Percentiles rank a stretch among this genome's conserved stretches.
Evolutionary conservation across 495 filamentous ascomycete species (phyloP).

Genomic region (Rhypophila decipiens): DNA sequence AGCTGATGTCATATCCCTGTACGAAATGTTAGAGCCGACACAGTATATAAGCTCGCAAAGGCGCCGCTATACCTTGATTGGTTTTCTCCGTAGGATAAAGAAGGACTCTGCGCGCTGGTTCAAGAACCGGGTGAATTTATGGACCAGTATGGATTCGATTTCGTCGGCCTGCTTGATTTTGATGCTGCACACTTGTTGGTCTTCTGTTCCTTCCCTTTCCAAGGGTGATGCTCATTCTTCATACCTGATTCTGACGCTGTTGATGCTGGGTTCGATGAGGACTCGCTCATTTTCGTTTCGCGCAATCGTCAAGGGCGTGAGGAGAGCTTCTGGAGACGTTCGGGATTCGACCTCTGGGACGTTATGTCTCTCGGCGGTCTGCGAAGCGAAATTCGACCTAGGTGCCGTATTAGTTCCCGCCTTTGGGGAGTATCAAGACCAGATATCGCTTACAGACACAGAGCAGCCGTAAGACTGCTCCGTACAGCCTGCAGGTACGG

Average conservation of each 20-base stretch:
- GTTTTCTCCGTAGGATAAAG: slow-evolving; percentile 91
- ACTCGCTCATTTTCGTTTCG: slow-evolving; percentile 95
- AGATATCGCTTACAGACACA: slow-evolving; percentile 57
- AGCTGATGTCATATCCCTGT: slow-evolving; percentile 99
- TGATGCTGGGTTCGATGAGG: slow-evolving; percentile 89
- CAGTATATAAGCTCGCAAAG: too few relatives aligned
- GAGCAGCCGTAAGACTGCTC: slow-evolving; percentile 85
- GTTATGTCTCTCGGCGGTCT: slow-evolving; percentile 93
- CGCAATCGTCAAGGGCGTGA: slow-evolving; percentile 81
- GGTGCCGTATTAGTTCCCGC: neutral
- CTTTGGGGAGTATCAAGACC: neutral
- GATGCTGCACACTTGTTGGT: slow-evolving; percentile 55
- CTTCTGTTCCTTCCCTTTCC: neutral
- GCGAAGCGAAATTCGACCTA: slow-evolving; percentile 83
- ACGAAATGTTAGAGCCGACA: too few relatives aligned
- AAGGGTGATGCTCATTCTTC: too few relatives aligned
- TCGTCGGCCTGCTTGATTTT: slow-evolving; percentile 99
- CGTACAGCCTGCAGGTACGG: slow-evolving; percentile 97
- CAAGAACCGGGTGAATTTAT: slow-evolving; percentile 95
- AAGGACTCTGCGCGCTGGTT: slow-evolving; percentile 84
- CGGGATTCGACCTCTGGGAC: slow-evolving; percentile 94
- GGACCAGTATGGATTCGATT: slow-evolving; percentile 94
- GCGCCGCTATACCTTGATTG: slow-evolving; percentile 73
- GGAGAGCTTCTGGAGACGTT: slow-evolving; percentile 86
- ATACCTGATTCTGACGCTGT: slow-evolving; percentile 74